Base-by-base conservation (phyloP, 2,329 filamentous ascomycete genomes). In the Emergomyces orientalis region DNA sequence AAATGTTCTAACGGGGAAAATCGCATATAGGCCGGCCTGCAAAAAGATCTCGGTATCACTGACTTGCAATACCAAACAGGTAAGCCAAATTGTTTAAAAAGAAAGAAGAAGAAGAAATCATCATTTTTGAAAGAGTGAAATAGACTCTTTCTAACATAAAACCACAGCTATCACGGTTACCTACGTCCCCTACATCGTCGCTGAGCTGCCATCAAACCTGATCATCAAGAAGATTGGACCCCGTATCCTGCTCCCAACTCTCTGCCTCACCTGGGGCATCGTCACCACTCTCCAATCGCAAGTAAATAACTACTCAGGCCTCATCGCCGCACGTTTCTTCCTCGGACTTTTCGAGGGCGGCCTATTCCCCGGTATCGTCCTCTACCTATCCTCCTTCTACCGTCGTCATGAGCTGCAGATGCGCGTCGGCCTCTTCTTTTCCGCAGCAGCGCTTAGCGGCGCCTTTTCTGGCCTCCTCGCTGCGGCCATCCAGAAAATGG, bases 281-380 rank as follows among this genome's bases (percentile, higher is more conserved):
- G 76, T 86, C 19, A 83, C 83, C 13, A 75, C 75, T 71, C 74
- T 73, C 22, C 64, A 76, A 14, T 74, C 74, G 0, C 75, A 77
- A 63, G 71, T 75, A 13, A 68, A 70, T 17, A 73, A 72, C 25
- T 78, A 73, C 65, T 78, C 78, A 8, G 80, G 82, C n/a, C 87
- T 89, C 62, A 78, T 85, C 2, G 82, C 80, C 8, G 83, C 87
- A 17, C 80, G 86, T 22, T 84, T 84, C 8, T 70, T 89, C 39
- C 76, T 89, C 5, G 86, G 86, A 9, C 67, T 86, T 3, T 82
- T 83, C 0, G 87, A 89, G 72, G 86, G 85, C 47, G 86, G 86
- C 0, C 72, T 89, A 43, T 73, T 88, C 2, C 86, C 86, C 0
- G 87, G 86, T 56, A 88, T 89, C 75, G 82, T 63, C 43, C 62